phyloP scores from a whole-genome alignment of 1,284 basidiomycete species.

The Naganishia albida region DNA sequence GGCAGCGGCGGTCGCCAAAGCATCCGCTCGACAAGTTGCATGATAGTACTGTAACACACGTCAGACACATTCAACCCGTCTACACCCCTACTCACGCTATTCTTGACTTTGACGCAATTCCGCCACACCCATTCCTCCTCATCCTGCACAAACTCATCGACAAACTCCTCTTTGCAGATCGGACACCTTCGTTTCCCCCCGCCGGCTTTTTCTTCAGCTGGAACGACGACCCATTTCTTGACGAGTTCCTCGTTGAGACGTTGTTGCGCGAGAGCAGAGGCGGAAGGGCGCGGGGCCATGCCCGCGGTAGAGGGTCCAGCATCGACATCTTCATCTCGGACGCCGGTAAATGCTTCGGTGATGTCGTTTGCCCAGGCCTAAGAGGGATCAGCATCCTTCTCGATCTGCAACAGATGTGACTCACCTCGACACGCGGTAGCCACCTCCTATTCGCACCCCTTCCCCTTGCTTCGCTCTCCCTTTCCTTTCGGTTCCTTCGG shows the following conservation, averaged over 20 bases:
- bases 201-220: conserved; percentile 57
- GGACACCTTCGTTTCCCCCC: conserved; percentile 79
- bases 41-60: conserved; percentile 68
- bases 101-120: conserved; percentile 57
- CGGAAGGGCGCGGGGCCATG: conserved; percentile 58
- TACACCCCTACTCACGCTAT: conserved; percentile 3
- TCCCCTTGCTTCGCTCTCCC: conserved; percentile 78
- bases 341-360: conserved; percentile 20
- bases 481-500: conserved; percentile 85
- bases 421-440: conserved; percentile 80
- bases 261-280: conserved; percentile 66
- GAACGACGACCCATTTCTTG: conserved; percentile 80
- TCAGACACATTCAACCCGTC: background rate
- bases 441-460: conserved; percentile 89
- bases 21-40: conserved; percentile 84
- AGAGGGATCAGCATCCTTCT: conserved; percentile 36
- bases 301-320: conserved; percentile 20
- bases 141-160: conserved; percentile 90
- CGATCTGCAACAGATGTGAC: conserved; percentile 47
- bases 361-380: conserved; percentile 84
- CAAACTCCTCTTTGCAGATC: conserved; percentile 93
- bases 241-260: conserved; percentile 65
- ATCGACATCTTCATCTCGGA: conserved; percentile 21
- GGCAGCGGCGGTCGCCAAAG: conserved; percentile 40
- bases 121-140: conserved; percentile 99